Conservation (phyloP, 495 filamentous ascomycete genomes). For the Xylaria grammica region DNA sequence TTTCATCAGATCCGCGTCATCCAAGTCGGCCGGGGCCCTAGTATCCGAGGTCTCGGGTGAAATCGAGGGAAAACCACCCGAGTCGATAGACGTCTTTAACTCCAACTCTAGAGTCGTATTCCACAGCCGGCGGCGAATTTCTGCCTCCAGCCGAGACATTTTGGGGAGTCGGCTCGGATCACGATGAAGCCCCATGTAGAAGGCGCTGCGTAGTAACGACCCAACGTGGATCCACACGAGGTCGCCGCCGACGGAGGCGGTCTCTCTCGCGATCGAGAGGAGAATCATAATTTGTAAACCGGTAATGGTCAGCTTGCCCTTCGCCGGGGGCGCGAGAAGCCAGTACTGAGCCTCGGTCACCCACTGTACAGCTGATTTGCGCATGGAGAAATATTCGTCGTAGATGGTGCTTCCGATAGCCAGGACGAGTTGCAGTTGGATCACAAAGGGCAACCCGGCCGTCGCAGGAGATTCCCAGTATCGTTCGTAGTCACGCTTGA, state of each 20-base stretch:
- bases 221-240: conserved; percentile 65
- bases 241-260: conserved; percentile 59
- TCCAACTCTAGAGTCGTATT: conserved; percentile 64
- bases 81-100: conserved; percentile 57
- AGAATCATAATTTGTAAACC: conserved; percentile 65
- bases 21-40: conserved; percentile 52
- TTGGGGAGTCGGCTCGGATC: conserved; percentile 55
- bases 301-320: conserved; percentile 59
- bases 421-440: conserved; percentile 68
- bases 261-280: conserved; percentile 63
- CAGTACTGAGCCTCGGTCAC: conserved; percentile 67
- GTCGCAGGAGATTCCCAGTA: conserved; percentile 41
- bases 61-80: conserved; percentile 59
- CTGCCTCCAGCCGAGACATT: conserved; percentile 56
- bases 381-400: conserved; percentile 52
- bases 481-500: conserved; percentile 54
- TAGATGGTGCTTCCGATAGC: conserved; percentile 65
- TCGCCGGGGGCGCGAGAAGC: conserved; percentile 58
- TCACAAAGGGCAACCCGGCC: conserved; percentile 48
- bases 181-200: conserved; percentile 66
- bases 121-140: conserved; percentile 74
- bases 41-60: conserved; percentile 53
- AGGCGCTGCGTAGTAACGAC: conserved; percentile 60
- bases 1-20: conserved; percentile 45
- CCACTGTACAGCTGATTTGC: conserved; percentile 63